Base-by-base conservation (phyloP, 768 basidiomycete genomes). In the Lentinula lateritia region DNA sequence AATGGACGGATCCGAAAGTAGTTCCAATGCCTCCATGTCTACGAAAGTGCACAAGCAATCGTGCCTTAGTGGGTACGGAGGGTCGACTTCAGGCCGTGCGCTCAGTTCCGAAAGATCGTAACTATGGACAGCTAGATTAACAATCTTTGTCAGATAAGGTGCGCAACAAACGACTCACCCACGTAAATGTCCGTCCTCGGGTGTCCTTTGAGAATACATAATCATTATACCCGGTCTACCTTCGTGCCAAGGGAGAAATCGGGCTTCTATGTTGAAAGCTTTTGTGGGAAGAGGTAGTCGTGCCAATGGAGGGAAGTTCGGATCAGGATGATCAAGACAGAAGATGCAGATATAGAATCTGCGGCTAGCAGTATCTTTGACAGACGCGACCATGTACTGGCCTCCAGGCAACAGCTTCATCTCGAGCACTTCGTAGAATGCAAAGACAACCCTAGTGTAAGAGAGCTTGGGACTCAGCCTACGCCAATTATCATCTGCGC, bases 401-500 rank as follows among this genome's bases (percentile, higher is more conserved):
- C 88, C 87, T 1, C 88, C 88, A 6, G 88, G 84, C 8, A 89
- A 76, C 34, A 87, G 69, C 43, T 75, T 78, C 77, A 90, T 81
- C 46, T 73, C 85, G 68, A 75, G 76, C 63, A 77, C 78, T 64
- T 72, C 73, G 69, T 71, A 77, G 67, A 74, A 72, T 0, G 73
- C 66, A 16, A 62, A 61, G 6, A 78, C 54, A 16, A 71, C 63
- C 35, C 66, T 64, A 28, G 67, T 67, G 10, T 63, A 62, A 16
- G 67, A 66, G 45, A 78, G 70, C 42, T 62, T 67, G 4, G 84
- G 80, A 3, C 75, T 70, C 6, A 70, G 66, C 1, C 70, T 73
- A 20, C 79, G 72, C 85, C 87, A 89, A 61, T 83, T 85, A 62
- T 81, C 78, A 61, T 88, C 82, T 7, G 87, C 72, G 0, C 84